phyloP scores from a whole-genome alignment of 2,329 filamentous ascomycete species.

The Fusarium sp. region DNA sequence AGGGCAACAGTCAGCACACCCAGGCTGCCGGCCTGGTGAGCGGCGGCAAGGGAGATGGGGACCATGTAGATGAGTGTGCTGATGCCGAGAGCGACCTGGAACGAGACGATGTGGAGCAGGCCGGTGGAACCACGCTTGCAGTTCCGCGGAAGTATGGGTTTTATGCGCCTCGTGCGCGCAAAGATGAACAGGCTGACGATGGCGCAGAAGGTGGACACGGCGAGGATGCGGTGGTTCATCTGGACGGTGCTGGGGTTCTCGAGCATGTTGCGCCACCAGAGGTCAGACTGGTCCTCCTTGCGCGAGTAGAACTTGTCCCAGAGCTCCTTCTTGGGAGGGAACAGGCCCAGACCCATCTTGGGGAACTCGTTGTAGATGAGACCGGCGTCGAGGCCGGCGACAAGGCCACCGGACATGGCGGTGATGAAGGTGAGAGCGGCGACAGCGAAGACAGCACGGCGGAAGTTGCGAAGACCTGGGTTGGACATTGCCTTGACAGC shows the following conservation, averaged over 20 bases:
- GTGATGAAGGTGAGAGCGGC: constrained; percentile 85
- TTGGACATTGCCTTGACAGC: constrained; percentile 70
- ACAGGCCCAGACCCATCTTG: constrained; percentile 86
- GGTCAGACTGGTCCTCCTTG: constrained; percentile 78
- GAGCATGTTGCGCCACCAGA: constrained; percentile 97
- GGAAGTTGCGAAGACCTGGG: constrained; percentile 78
- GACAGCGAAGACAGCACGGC: constrained; percentile 76
- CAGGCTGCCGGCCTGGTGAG: constrained; percentile 91
- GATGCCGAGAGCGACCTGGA: constrained; percentile 90
- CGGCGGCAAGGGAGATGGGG: constrained; percentile 85
- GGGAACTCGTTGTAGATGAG: constrained; percentile 99
- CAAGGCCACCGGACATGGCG: constrained; percentile 91
- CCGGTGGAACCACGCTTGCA: constrained; percentile 79
- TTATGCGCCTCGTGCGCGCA: constrained; percentile 71
- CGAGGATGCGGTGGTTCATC: constrained; percentile 92
- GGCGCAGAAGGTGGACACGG: constrained; percentile 86
- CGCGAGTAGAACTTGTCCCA: constrained; percentile 88
- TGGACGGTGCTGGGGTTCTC: constrained; percentile 97
- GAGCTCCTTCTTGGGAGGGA: constrained; percentile 84
- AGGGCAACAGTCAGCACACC: constrained; percentile 85
- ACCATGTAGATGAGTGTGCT: constrained; percentile 94
- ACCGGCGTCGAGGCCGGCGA: constrained; percentile 94
- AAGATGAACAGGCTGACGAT: constrained; percentile 86
- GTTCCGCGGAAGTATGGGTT: constrained; percentile 67
- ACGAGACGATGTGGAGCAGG: constrained; percentile 81